Percentiles rank a stretch among this genome's conserved stretches.
These are phyloP conservation scores for Neurospora sp. DNA, from an alignment of 495 filamentous ascomycete genomes.

Conservation along the genomic window DNA sequence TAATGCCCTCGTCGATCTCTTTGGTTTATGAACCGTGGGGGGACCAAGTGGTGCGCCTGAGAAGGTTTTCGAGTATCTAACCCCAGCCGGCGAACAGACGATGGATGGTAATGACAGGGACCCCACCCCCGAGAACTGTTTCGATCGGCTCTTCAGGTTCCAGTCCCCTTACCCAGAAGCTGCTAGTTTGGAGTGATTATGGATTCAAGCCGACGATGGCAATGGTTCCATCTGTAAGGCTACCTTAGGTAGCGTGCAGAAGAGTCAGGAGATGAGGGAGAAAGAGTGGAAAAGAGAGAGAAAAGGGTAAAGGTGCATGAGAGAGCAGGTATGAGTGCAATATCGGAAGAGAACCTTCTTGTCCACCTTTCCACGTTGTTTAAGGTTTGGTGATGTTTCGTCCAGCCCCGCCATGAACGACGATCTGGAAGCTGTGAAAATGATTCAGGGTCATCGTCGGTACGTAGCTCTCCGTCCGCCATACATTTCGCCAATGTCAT, in stretches of 20 bases:
- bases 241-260: not conserved
- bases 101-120: not conserved
- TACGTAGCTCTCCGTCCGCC: not conserved
- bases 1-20: not conserved
- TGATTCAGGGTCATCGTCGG: not conserved
- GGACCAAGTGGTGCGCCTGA: not conserved
- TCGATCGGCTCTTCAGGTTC: not conserved
- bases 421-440: no score
- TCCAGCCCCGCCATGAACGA: no score
- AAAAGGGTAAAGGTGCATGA: not conserved
- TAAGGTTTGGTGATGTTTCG: not conserved
- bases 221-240: not conserved
- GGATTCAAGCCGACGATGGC: not conserved
- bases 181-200: not conserved
- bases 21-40: not conserved
- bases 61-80: not conserved
- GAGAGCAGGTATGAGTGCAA: not conserved
- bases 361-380: not conserved
- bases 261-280: not conserved
- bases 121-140: no score
- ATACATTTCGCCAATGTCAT: not conserved
- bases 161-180: not conserved
- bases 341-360: not conserved
- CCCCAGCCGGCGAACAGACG: not conserved
- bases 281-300: not conserved